Evolutionary conservation across 805 yeast genomes (phyloP), one percentile per base, ranked within the genome.

Genomic region (Saturnispora sanitii): DNA sequence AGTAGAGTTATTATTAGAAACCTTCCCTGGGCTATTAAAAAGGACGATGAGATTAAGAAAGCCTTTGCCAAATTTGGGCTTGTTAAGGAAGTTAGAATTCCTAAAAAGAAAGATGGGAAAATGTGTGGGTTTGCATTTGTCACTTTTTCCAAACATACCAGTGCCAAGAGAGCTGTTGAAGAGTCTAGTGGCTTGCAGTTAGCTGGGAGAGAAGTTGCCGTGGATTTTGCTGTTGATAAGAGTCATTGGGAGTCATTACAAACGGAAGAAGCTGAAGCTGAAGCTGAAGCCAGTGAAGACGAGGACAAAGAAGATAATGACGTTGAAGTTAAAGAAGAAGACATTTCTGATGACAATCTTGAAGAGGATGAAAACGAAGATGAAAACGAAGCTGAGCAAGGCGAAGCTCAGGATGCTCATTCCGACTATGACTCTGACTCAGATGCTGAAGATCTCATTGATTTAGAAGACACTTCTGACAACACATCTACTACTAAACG

Each of bases 81-180:
- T 22, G 95, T 92, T 27, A 76, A 75, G 20, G 95, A 87, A 54
- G 94, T 90, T 0, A 76, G 77, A 50, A 85, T 92, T 49, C 98
- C 98, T 35, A 76, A 84, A 53, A 85, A 83, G 55, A 70, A 73
- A 36, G 94, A 86, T 37, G 95, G 96, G 13, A 79, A 75, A 57
- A 82, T 92, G 92, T 67, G 81, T 45, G 98, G 98, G 9, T 92
- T 90, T 71, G 98, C 87, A 0, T 92, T 92, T 60, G 87, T 92
- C 8, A 82, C 92, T 1, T 82, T 92, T 95, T 77, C 77, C 54
- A 84, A 81, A 53, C 69, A 77, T 46, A 63, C 74, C 22, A 76
- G 80, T 47, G 97, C 98, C 37, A 79, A 75, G 50, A 69, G 66
- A 42, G 97, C 96, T 1, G 77, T 88, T 27, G 83, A 83, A 51